A percentile compares a stretch with the other conserved stretches of the same genome.
These are phyloP conservation scores for Kwoniella bestiolae DNA, from an alignment of 768 basidiomycete genomes.

Conservation along the genomic window DNA sequence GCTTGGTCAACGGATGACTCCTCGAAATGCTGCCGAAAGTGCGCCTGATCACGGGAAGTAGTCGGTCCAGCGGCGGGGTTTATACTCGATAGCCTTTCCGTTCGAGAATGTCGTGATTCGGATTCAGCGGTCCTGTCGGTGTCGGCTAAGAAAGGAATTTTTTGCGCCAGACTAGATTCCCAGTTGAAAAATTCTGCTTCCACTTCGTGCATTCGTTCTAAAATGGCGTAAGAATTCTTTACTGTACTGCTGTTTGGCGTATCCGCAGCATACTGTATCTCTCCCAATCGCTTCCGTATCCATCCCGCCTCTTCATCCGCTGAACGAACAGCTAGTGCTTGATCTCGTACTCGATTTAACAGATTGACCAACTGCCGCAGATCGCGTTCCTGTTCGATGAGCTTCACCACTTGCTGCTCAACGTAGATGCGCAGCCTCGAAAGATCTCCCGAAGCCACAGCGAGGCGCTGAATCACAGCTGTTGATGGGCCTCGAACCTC, in stretches of 20 bases:
- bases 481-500: background rate
- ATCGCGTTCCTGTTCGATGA: background rate
- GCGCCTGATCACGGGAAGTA: background rate
- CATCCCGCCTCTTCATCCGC: background rate
- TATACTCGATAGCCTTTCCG: too few species aligned
- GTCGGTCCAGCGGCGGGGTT: too few species aligned
- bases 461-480: background rate
- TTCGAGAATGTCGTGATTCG: background rate
- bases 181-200: background rate
- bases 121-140: background rate
- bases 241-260: too few species aligned
- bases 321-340: background rate
- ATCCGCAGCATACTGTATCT: background rate
- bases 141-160: constrained; percentile 4
- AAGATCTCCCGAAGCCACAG: background rate
- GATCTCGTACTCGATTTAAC: background rate
- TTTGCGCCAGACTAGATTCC: background rate
- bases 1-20: background rate
- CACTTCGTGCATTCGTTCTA: background rate
- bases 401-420: background rate
- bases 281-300: background rate
- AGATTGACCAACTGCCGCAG: background rate
- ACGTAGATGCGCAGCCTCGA: background rate
- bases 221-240: background rate
- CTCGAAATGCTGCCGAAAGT: background rate